Evolutionary conservation across 306 rosid species (phyloP), one percentile per base, ranked within the genome.

Genomic region (Acacia acuminata): DNA sequence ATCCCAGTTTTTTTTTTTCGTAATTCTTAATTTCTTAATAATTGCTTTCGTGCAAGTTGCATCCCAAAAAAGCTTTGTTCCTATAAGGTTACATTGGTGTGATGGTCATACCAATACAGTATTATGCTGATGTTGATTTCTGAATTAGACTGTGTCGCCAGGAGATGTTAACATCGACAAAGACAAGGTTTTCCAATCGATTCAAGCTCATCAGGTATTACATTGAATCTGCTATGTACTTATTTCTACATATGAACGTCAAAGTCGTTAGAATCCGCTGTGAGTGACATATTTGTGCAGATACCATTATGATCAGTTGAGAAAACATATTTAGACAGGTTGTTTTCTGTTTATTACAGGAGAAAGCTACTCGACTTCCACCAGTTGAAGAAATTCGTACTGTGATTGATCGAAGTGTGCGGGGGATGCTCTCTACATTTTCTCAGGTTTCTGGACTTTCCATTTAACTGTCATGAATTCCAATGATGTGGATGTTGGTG

Each of bases 171-270:
- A 71, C 53, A 84, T 82, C 3, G 78, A 80, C 71, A 90, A 86
- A 80, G 85, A 84, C 16, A 86, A 86, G 44, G 74, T 92, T 2
- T 89, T 90, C 77, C 90, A 89, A 84, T 85, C 91, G 83, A 88
- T 96, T 90, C 93, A 83, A 80, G 89, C 92, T 71, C 99, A 93
- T 86, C 96, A 96, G 98, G 97, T 94, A 84, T 73, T 63, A 48
- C 63, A 17, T 19, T 82, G 42, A 67, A 42, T 58, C 10, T 71
- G 34, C 73, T 30, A 48, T 65, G 32, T 8, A 10, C 44, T 43
- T 20, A 4, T 3, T 60, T 53, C 60, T 36, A 5, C 51, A 10
- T 42, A 42, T 69, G 61, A 78, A 48, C 56, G 47, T 79, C 38
- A 71, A 58, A 65, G 24, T 67, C 19, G 65, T 78, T 32, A 71